A percentile compares a stretch with the other conserved stretches of the same genome.
These are phyloP conservation scores for Corinectria fuckeliana DNA, from an alignment of 2,329 filamentous ascomycete species.

Conservation along the genomic window DNA sequence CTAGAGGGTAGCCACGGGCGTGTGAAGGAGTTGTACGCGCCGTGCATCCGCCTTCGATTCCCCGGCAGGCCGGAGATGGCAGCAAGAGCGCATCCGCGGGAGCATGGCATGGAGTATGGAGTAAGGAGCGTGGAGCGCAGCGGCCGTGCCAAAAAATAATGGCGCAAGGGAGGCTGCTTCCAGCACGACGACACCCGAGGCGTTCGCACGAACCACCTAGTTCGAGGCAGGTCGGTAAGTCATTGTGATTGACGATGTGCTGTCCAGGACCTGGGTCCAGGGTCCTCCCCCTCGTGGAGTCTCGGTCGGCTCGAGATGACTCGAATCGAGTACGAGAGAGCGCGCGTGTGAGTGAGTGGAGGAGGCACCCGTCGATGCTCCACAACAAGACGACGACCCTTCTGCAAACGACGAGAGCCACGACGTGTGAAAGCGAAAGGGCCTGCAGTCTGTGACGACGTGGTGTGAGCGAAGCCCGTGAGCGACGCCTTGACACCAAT, in stretches of 20 bases:
- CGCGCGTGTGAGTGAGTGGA: not conserved
- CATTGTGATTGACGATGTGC: constrained; percentile 24
- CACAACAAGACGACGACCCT: constrained; percentile 3
- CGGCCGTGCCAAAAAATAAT: constrained; percentile 29
- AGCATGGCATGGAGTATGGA: not conserved
- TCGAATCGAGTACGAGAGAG: constrained; percentile 7
- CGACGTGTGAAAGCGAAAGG: constrained; percentile 13
- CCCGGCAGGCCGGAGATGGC: constrained; percentile 26
- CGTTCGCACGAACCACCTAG: constrained; percentile 37
- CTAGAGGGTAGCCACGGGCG: too few relatives aligned
- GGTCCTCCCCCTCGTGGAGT: constrained; percentile 20
- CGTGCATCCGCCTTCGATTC: constrained; percentile 16
- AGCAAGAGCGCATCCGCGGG: constrained; percentile 18
- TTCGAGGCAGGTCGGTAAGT: constrained; percentile 36
- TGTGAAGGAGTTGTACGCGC: constrained; percentile 22
- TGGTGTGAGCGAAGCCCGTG: constrained; percentile 25
- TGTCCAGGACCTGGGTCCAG: constrained; percentile 24
- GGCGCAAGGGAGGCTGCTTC: constrained; percentile 29
- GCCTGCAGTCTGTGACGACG: constrained; percentile 22
- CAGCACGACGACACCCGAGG: constrained; percentile 29
- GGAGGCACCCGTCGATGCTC: constrained; percentile 5
- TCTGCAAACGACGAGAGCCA: constrained; percentile 1
- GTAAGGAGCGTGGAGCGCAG: constrained; percentile 14
- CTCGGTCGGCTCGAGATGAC: constrained; percentile 9
- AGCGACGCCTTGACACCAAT: constrained; percentile 25